These are phyloP conservation scores for Kurtzmaniella quercitrusa DNA, from an alignment of 1,139 yeast genomes.

Conservation along the genomic window DNA sequence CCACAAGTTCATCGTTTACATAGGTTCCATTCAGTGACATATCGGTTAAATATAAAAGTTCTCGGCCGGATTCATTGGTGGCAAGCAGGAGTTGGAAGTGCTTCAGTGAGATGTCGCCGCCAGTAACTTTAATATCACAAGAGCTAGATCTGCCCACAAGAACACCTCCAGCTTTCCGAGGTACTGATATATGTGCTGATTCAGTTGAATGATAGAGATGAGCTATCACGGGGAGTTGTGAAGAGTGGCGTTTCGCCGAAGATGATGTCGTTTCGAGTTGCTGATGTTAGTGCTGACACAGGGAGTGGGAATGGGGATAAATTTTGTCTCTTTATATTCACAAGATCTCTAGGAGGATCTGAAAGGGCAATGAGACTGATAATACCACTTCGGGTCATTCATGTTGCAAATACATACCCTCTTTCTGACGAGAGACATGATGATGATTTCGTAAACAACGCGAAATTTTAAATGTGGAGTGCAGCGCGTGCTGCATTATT, in stretches of 20 bases:
- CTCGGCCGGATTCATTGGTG: conserved; percentile 31
- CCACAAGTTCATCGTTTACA: conserved; percentile 54
- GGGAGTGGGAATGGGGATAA: conserved; percentile 1
- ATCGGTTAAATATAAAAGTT: conserved; percentile 51
- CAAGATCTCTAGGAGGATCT: too few species aligned
- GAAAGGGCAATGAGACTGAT: too few species aligned
- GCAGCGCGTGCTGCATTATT: too few species aligned
- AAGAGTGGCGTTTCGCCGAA: conserved; percentile 16
- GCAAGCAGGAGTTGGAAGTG: conserved; percentile 54
- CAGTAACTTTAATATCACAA: conserved; percentile 54
- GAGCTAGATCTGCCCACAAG: conserved; percentile 59
- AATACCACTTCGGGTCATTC: not conserved
- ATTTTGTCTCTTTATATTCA: too few species aligned
- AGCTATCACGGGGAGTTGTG: conserved; percentile 16
- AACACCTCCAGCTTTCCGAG: conserved; percentile 31
- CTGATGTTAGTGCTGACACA: conserved; percentile 6
- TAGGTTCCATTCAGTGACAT: conserved; percentile 65
- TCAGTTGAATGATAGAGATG: conserved; percentile 31
- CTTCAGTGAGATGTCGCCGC: conserved; percentile 61
- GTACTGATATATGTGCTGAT: conserved; percentile 30
- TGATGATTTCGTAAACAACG: not conserved
- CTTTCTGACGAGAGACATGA: conserved; percentile 1
- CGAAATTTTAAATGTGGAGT: not conserved
- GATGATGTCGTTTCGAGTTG: conserved; percentile 7
- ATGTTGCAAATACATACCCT: conserved; percentile 1